phyloP scores from a whole-genome alignment of 1,284 basidiomycete species.

The Schizopora paradoxa region DNA sequence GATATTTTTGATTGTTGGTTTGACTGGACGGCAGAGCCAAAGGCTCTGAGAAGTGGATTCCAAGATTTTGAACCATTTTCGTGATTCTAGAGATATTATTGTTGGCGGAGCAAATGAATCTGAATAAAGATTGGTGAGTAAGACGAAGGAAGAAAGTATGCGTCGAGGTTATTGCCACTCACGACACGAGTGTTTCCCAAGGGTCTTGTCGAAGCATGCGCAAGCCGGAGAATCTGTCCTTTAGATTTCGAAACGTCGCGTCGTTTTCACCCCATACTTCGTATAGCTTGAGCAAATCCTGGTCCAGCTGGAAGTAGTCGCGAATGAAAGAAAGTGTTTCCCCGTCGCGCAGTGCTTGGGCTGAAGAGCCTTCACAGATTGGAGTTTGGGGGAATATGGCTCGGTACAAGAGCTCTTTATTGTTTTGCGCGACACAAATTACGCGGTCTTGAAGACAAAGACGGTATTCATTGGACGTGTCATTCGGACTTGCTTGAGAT shows the following conservation, averaged over 20 bases:
- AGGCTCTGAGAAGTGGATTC: conserved; percentile 63
- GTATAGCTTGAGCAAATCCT: conserved; percentile 75
- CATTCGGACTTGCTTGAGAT: conserved; percentile 8
- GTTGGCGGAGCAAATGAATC: conserved; percentile 98
- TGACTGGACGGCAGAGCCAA: conserved; percentile 44
- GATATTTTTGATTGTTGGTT: conserved; percentile 43
- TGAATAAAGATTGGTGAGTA: conserved; percentile 28
- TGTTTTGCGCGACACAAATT: conserved; percentile 74
- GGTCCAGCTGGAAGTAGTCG: conserved; percentile 87
- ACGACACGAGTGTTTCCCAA: conserved; percentile 94
- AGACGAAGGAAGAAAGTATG: conserved; percentile 12
- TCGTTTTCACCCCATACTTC: conserved; percentile 75
- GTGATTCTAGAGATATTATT: conserved; percentile 94
- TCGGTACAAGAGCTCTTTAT: conserved; percentile 65
- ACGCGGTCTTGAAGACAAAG: conserved; percentile 76
- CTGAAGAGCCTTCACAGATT: conserved; percentile 21
- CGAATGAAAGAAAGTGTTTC: conserved; percentile 75
- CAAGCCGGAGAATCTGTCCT: conserved; percentile 60
- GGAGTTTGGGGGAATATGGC: conserved; percentile 52
- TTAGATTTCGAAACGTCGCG: conserved; percentile 64
- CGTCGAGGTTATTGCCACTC: conserved; percentile 32
- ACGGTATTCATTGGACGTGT: conserved; percentile 57
- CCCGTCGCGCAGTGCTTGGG: conserved; percentile 37
- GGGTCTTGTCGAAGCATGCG: conserved; percentile 88
- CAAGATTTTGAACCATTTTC: conserved; percentile 79